Evolutionary conservation across 768 basidiomycete genomes (phyloP).

Genomic region (Panellus pusillus): DNA sequence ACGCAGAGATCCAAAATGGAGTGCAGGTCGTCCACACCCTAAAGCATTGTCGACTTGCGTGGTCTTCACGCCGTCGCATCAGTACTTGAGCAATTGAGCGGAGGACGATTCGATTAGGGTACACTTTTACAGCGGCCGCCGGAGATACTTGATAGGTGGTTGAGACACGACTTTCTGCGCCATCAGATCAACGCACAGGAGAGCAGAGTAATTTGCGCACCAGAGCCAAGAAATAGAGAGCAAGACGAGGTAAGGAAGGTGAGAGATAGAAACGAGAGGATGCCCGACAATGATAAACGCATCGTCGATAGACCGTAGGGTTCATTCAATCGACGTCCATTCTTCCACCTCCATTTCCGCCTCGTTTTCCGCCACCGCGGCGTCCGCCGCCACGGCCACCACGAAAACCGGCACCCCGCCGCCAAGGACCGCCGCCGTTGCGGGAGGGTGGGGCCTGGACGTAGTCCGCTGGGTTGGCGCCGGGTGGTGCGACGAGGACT

Average conservation of each 20-base stretch:
- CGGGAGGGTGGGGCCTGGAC: constrained; percentile 34
- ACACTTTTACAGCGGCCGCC: constrained; percentile 19
- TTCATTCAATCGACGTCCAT: constrained; percentile 55
- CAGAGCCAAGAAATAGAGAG: constrained; percentile 12
- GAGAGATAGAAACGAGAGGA: constrained; percentile 16
- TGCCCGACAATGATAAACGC: constrained; percentile 12
- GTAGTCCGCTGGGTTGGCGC: constrained; percentile 57
- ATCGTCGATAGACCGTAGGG: neutral
- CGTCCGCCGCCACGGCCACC: constrained; percentile 31
- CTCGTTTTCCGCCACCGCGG: constrained; percentile 38
- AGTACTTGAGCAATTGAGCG: constrained; percentile 7
- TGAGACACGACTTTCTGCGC: constrained; percentile 11
- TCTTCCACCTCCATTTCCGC: constrained; percentile 35
- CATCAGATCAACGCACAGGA: constrained; percentile 18
- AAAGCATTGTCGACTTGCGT: neutral
- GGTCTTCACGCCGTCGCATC: neutral
- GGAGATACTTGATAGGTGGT: constrained; percentile 1
- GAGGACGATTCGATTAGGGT: constrained; percentile 19
- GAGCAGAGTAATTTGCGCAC: constrained; percentile 19
- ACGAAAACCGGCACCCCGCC: constrained; percentile 33
- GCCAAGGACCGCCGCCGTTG: constrained; percentile 30
- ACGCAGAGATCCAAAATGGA: neutral
- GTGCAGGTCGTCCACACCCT: neutral
- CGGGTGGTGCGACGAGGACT: constrained; percentile 68
- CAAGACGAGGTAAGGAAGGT: constrained; percentile 18